A percentile compares a stretch with the other conserved stretches of the same genome.
Evolutionary conservation across 768 basidiomycete genomes (phyloP).

Genomic region (Tephrocybe sp.): DNA sequence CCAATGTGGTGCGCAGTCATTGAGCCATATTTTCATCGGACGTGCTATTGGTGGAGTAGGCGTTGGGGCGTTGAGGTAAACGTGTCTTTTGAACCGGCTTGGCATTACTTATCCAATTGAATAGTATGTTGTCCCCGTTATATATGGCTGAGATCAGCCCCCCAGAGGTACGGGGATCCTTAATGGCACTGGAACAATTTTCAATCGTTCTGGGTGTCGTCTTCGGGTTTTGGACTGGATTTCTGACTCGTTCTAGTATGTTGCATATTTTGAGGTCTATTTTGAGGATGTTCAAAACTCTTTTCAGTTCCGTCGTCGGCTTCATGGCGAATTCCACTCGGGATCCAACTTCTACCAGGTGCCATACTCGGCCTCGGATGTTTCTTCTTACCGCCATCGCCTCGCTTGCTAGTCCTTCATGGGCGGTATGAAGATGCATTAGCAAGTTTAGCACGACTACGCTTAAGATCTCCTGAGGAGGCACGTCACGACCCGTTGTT

Average conservation of each 20-base stretch:
- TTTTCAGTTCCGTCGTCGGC: slow-evolving; percentile 54
- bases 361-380: slow-evolving; percentile 63
- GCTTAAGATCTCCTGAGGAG: slow-evolving; percentile 48
- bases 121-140: slow-evolving; percentile 74
- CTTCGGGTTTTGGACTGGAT: slow-evolving; percentile 82
- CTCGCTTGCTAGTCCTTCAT: slow-evolving; percentile 56
- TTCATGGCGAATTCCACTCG: slow-evolving; percentile 81
- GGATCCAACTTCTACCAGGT: slow-evolving; percentile 70
- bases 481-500: slow-evolving; percentile 48
- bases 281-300: not conserved
- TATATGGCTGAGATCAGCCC: slow-evolving; percentile 88
- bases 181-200: slow-evolving; percentile 79
- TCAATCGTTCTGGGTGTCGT: slow-evolving; percentile 83
- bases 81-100: slow-evolving; percentile 12
- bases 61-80: slow-evolving; percentile 76
- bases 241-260: slow-evolving; percentile 64
- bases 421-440: slow-evolving; percentile 61
- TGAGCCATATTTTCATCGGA: slow-evolving; percentile 63
- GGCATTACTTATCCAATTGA: slow-evolving; percentile 12
- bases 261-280: slow-evolving; percentile 3
- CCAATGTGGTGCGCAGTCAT: slow-evolving; percentile 59
- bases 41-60: slow-evolving; percentile 78
- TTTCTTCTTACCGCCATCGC: slow-evolving; percentile 60
- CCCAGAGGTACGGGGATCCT: slow-evolving; percentile 76
- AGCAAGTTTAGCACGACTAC: slow-evolving; percentile 53